phyloP scores from a whole-genome alignment of 768 basidiomycete genomes.

The Boletus pseudo-olivaceus region DNA sequence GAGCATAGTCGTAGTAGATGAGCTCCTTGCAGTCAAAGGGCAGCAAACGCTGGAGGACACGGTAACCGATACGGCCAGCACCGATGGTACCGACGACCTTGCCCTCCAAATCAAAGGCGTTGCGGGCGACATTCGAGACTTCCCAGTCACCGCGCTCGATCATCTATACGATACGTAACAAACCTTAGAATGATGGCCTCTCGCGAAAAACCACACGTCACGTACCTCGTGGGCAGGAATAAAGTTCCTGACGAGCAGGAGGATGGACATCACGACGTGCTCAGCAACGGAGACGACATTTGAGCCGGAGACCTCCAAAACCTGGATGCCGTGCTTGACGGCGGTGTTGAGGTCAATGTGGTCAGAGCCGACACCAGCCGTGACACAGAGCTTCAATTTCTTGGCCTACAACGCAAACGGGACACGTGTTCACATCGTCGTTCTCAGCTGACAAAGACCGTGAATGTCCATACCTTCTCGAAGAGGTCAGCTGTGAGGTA shows the following conservation, averaged over 20 bases:
- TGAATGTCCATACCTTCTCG: constrained; percentile 47
- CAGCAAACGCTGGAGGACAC: constrained; percentile 72
- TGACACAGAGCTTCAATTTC: constrained; percentile 87
- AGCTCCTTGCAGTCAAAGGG: constrained; percentile 91
- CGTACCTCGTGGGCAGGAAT: constrained; percentile 78
- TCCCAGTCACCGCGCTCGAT: constrained; percentile 85
- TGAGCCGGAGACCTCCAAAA: constrained; percentile 83
- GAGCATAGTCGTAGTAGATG: constrained; percentile 82
- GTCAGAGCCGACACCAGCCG: constrained; percentile 89
- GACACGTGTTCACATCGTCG: neutral
- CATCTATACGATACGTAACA: constrained; percentile 44
- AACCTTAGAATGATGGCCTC: neutral
- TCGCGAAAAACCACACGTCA: neutral
- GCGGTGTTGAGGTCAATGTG: constrained; percentile 89
- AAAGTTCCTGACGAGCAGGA: constrained; percentile 88
- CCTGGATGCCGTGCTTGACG: constrained; percentile 75
- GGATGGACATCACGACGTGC: constrained; percentile 88
- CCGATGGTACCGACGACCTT: constrained; percentile 93
- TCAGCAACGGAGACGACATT: constrained; percentile 92
- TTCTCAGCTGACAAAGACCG: constrained; percentile 1
- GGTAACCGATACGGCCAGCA: constrained; percentile 79
- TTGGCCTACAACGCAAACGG: constrained; percentile 52
- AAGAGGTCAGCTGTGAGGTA: constrained; percentile 75
- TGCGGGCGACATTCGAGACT: constrained; percentile 77
- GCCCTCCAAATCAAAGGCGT: constrained; percentile 84